Evolutionary conservation across 2,329 filamentous ascomycete species (phyloP).

Genomic region (Thelonectria blattea): DNA sequence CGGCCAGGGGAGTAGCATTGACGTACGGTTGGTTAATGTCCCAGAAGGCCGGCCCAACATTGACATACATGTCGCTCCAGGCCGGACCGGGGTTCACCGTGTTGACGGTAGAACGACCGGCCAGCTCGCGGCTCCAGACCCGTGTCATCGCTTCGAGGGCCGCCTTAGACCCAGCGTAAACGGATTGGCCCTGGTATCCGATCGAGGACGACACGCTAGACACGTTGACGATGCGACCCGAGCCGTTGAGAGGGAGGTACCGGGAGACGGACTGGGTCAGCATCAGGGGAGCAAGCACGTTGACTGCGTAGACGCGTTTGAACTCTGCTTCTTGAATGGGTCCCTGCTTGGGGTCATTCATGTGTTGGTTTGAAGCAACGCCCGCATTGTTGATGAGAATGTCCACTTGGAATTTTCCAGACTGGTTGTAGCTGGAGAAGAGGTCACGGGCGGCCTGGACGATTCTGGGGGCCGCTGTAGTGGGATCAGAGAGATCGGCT

Average conservation of each 20-base stretch:
- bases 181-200: conserved; percentile 60
- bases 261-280: conserved; percentile 75
- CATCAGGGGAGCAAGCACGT: conserved; percentile 81
- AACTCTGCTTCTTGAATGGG: conserved; percentile 69
- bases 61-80: conserved; percentile 58
- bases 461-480: conserved; percentile 36
- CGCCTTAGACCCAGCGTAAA: conserved; percentile 65
- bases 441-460: conserved; percentile 39
- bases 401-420: conserved; percentile 60
- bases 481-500: conserved; percentile 39
- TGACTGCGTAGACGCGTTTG: conserved; percentile 75
- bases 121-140: conserved; percentile 63
- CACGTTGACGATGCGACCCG: conserved; percentile 63
- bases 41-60: conserved; percentile 44
- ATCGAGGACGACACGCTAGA: conserved; percentile 60
- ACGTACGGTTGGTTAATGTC: conserved; percentile 48
- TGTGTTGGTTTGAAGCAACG: conserved; percentile 66
- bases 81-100: conserved; percentile 64
- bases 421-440: conserved; percentile 33
- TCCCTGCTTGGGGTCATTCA: conserved; percentile 59
- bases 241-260: conserved; percentile 71
- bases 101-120: conserved; percentile 60
- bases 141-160: conserved; percentile 65
- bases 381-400: conserved; percentile 91
- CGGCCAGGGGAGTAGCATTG: conserved; percentile 44